phyloP scores from a whole-genome alignment of 2,329 filamentous ascomycete genomes.

The Penicillium sp. region DNA sequence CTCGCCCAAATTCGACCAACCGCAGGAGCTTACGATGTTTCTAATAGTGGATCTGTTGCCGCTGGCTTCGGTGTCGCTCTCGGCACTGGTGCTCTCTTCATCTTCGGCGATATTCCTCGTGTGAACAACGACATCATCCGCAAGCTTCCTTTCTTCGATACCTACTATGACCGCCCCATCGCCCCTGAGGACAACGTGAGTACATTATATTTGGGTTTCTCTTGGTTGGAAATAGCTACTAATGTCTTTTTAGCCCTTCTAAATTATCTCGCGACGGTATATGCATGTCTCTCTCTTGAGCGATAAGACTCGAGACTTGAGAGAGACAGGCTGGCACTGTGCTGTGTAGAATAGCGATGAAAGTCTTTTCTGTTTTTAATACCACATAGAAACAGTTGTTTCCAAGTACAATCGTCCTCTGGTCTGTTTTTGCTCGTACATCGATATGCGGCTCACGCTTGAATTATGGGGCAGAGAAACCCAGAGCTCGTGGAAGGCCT shows the following conservation, averaged over 20 bases:
- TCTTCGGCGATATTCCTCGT: conserved; percentile 63
- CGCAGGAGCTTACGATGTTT: conserved; percentile 20
- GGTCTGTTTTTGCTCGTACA: not conserved
- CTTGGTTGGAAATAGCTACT: conserved; percentile 14
- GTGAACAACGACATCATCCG: conserved; percentile 62
- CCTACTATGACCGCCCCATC: conserved; percentile 58
- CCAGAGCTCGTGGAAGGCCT: not conserved
- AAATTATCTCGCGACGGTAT: conserved; percentile 26
- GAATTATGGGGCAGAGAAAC: not conserved
- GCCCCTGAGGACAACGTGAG: conserved; percentile 62
- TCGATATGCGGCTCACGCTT: not conserved
- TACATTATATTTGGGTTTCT: conserved; percentile 4
- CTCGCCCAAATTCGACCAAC: not conserved
- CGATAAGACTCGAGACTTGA: conserved; percentile 12
- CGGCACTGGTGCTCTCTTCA: conserved; percentile 61
- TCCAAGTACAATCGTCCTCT: conserved; percentile 1
- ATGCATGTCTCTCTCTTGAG: conserved; percentile 12
- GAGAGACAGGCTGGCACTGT: conserved; percentile 21
- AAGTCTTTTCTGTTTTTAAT: conserved; percentile 30
- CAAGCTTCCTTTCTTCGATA: conserved; percentile 59
- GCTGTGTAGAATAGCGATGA: conserved; percentile 41
- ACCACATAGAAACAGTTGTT: conserved; percentile 37
- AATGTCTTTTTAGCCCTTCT: conserved; percentile 35
- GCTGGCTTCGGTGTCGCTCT: conserved; percentile 57
- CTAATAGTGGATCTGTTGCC: conserved; percentile 46